Evolutionary conservation across 768 basidiomycete genomes (phyloP), one percentile per base, ranked within the genome.

Genomic region (Boletus eberwhitei): DNA sequence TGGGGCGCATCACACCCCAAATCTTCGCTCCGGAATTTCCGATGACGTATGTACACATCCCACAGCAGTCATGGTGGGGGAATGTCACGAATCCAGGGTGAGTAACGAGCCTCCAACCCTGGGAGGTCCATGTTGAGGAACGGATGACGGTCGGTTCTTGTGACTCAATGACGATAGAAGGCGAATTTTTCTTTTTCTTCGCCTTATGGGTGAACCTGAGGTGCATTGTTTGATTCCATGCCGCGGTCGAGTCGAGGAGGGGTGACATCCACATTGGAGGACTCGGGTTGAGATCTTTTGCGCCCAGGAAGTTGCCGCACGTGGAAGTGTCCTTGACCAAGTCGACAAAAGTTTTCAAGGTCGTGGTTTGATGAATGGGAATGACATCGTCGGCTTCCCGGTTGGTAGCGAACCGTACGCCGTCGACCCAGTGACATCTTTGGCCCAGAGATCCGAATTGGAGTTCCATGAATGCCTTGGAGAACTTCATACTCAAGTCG

Each of bases 1-100:
- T 57, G 0, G 59, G 55, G 0, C 38, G 42, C 13, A 59, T 42
- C 0, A 54, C 16, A 0, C 2, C 35, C 55, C 53, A 62, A 0
- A 59, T 2, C 40, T 61, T 61, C 1, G 1, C 5, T 0, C 53
- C 50, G 0, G 2, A 1, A 5, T 43, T 11, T 13, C 19, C 37
- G 0, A 59, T 9, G 0, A 57, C 21, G 1, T 48, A 53, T 0
- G 39, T 57, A 2, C 31, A 14, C 38, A 54, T 42, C 1, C 52
- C 52, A 22, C 52, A 57, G 19, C 52, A 54, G 12, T 57, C 46
- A 4, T 57, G 35, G 14, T 57, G 55, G 0, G 34, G 39, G 5
- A 34, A 35, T 0, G 52, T 57, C 1, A 57, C 7, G 19, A 32
- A 53, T 9, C 52, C 59, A 0, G 52, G 45, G 3, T 59, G 58